Evolutionary conservation across 2,329 filamentous ascomycete genomes (phyloP), one percentile per base, ranked within the genome.

Genomic region (Didymella exigua): DNA sequence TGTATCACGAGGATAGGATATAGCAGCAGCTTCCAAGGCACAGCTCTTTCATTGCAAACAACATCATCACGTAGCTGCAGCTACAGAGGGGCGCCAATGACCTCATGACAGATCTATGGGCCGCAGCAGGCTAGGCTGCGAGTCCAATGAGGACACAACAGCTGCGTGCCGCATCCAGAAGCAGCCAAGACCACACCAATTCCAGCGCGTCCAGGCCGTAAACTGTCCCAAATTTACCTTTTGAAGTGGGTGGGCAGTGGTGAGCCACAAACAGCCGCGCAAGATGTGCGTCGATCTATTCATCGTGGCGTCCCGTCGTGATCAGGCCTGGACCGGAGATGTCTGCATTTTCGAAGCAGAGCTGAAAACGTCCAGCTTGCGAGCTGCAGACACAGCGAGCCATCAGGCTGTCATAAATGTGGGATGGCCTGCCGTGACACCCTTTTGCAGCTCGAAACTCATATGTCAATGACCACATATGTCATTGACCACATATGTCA

Each of bases 21-120:
- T 6, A 29, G 42, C 29, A 41, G 54, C 37, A 49, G 38, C 59
- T 67, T 66, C 55, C 65, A 68, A 54, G 65, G 65, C 65, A 67
- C 58, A 56, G 59, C 23, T 62, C 56, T 26, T 54, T 52, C 55
- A 36, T 49, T 47, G 51, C 21, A 36, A 49, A 57, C 54, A 50
- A 44, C 57, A 62, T 62, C 54, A 61, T 61, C 54, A 54, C 54
- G 33, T 60, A 50, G 55, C 46, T 60, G 43, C 21, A 48, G 54
- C 48, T 51, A 34, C 27, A 18, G 30, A 31, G 31, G 48, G 43
- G 54, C 48, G 54, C 37, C 37, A 40, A 56, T 56, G 54, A 56
- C 54, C 47, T 51, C 51, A 54, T 54, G 30, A 29, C 21, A 45
- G 21, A 14, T 30, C 7, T 27, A 8, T 40, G 38, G 54, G 48